Percentiles rank a stretch among this genome's conserved stretches.
Evolutionary conservation across 108 stramenopile species (phyloP).

Genomic region (Cyclotella choctawhatcheeana): DNA sequence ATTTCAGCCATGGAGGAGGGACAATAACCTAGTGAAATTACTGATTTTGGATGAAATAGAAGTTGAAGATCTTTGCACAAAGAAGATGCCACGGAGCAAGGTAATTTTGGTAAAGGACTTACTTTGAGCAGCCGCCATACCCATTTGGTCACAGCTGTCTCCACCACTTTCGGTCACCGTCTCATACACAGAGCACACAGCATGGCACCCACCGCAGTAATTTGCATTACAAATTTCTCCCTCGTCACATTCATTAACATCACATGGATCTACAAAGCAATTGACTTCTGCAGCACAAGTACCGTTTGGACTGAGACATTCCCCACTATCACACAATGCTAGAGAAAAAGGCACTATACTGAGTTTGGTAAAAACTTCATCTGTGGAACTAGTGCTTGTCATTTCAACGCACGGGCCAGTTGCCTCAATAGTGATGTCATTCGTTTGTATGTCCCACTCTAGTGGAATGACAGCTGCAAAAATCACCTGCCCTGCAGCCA

Average conservation of each 20-base stretch:
- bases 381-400: slow-evolving; percentile 5
- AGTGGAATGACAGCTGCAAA: slow-evolving; percentile 16
- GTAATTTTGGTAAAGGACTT: too few species aligned
- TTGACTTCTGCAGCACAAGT: slow-evolving; percentile 7
- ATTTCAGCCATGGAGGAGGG: too few species aligned
- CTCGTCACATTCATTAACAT: slow-evolving; percentile 12
- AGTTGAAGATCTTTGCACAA: too few species aligned
- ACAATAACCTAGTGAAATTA: too few species aligned
- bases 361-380: neutral
- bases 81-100: too few species aligned
- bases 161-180: too few species aligned
- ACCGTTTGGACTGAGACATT: slow-evolving; percentile 20
- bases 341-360: neutral
- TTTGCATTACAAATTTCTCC: slow-evolving; percentile 16
- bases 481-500: slow-evolving; percentile 20
- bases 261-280: slow-evolving; percentile 31
- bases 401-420: slow-evolving; percentile 8
- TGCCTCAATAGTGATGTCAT: neutral
- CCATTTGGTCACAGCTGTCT: too few species aligned
- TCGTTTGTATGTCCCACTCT: slow-evolving; percentile 10
- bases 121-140: too few species aligned
- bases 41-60: too few species aligned
- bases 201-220: slow-evolving; percentile 34
- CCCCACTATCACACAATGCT: neutral
- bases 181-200: slow-evolving; percentile 9